A percentile compares a stretch with the other conserved stretches of the same genome.
phyloP scores from a whole-genome alignment of 139 green algal genomes.

The Yamagishiella unicocca region DNA sequence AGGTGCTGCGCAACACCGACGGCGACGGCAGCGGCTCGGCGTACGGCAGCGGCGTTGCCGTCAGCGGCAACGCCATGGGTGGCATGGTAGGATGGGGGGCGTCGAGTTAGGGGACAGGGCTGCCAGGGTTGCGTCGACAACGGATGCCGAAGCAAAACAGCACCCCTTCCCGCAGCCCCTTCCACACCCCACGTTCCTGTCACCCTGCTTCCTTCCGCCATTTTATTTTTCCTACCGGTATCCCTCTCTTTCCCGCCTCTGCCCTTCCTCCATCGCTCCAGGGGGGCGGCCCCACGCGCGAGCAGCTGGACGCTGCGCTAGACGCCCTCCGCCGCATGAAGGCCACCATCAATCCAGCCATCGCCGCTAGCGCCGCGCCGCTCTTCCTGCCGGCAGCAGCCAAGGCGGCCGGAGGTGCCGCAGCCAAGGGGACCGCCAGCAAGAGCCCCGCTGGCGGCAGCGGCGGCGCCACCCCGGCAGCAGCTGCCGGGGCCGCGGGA shows the following conservation, averaged over 20 bases:
- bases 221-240: too few species aligned
- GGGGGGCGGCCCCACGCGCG: background rate
- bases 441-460: too few species aligned
- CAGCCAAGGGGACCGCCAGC: too few species aligned
- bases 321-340: conserved; percentile 8
- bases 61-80: conserved; percentile 15
- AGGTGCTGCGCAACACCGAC: conserved; percentile 31
- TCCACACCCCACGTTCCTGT: too few species aligned
- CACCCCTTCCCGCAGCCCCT: too few species aligned
- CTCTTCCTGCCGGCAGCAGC: background rate
- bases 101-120: too few species aligned
- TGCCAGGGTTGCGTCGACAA: too few species aligned
- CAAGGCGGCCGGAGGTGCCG: background rate
- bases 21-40: background rate
- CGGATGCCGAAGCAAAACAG: too few species aligned
- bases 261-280: background rate
- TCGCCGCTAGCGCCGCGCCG: background rate
- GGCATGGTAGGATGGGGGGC: background rate
- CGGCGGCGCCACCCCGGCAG: too few species aligned
- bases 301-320: conserved; percentile 8
- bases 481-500: too few species aligned
- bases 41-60: conserved; percentile 16
- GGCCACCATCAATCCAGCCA: background rate
- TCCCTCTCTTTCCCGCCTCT: too few species aligned
- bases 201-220: too few species aligned